Evolutionary conservation across 768 basidiomycete genomes (phyloP).

Genomic region (Chalciporus piperatus): DNA sequence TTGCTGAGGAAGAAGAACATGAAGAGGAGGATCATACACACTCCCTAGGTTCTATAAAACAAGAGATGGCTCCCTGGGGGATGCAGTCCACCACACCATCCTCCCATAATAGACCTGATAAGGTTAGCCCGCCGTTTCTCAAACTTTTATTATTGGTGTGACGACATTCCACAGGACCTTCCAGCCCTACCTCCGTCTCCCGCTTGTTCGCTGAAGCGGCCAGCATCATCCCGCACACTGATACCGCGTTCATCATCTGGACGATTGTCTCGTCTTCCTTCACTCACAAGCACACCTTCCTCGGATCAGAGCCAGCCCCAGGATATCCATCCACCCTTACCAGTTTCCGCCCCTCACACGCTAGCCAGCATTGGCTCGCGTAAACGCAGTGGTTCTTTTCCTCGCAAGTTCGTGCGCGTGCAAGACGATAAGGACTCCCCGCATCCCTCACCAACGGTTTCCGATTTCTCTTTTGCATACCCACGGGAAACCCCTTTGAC

Average conservation of each 20-base stretch:
- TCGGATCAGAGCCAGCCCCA: constrained; percentile 4
- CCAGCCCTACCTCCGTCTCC: not conserved
- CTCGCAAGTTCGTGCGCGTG: not conserved
- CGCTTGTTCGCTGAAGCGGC: constrained; percentile 20
- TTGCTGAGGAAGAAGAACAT: not conserved
- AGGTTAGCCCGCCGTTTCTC: not conserved
- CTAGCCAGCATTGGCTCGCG: constrained; percentile 10
- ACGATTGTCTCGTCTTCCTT: constrained; percentile 30
- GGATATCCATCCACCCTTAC: not conserved
- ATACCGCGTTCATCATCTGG: constrained; percentile 31
- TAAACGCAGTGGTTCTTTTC: constrained; percentile 15
- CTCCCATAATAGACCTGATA: not conserved
- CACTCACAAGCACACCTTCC: constrained; percentile 33
- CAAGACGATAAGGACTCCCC: constrained; percentile 18
- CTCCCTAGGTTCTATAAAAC: not conserved
- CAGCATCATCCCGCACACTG: constrained; percentile 23
- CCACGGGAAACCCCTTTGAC: constrained; percentile 29
- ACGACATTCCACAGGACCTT: not conserved
- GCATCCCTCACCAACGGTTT: constrained; percentile 27
- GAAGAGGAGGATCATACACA: not conserved
- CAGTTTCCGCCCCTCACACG: not conserved
- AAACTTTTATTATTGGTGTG: not conserved
- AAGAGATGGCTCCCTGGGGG: not conserved
- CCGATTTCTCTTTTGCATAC: constrained; percentile 24
- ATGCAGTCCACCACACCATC: not conserved